Base-by-base conservation (phyloP, 371 early-diverging fungal species). In the Rhizopus delemar region DNA sequence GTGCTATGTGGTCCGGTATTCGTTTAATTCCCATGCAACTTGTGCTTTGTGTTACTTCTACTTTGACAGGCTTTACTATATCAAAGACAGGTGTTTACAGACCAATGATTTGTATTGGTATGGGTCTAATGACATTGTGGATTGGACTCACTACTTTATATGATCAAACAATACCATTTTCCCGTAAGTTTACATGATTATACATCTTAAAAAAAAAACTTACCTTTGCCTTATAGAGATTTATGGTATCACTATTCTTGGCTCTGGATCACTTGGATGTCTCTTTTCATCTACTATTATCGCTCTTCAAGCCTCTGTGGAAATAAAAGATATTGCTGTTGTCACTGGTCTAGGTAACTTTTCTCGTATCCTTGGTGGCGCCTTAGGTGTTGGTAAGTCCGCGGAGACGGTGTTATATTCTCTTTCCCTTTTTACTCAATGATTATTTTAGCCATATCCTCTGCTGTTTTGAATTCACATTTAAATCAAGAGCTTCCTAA, bases 1-100 rank as follows among this genome's bases (percentile, higher is more conserved):
- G 69, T 4, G 82, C 86, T 5, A 86, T 78, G 51, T 74, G 74
- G 69, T 80, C 80, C 6, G 86, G 86, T 28, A 62, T 84, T 41
- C 66, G 75, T 29, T 56, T 69, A 36, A 65, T 69, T 45, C 77
- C 79, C 7, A 59, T 81, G 69, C 66, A 77, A 4, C 46, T 65
- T 28, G 50, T 65, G 31, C 66, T 74, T 59, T 29, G 63, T 53
- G 33, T 60, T 2, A 62, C 59, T 4, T 60, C 70, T 31, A 71
- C 76, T 16, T 53, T 60, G 12, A 51, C 41, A 8, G 78, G 74
- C 8, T 16, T 71, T 33, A 56, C 64, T 4, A 76, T 74, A 28
- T 74, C 74, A 38, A 73, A 70, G 41, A 58, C 59, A 12, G 76
- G 78, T 12, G 64, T 60, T 16, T 80, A 71, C 41, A 69, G 69